Base-by-base conservation (phyloP, 768 basidiomycete species). In the Infundibulicybe gibba region DNA sequence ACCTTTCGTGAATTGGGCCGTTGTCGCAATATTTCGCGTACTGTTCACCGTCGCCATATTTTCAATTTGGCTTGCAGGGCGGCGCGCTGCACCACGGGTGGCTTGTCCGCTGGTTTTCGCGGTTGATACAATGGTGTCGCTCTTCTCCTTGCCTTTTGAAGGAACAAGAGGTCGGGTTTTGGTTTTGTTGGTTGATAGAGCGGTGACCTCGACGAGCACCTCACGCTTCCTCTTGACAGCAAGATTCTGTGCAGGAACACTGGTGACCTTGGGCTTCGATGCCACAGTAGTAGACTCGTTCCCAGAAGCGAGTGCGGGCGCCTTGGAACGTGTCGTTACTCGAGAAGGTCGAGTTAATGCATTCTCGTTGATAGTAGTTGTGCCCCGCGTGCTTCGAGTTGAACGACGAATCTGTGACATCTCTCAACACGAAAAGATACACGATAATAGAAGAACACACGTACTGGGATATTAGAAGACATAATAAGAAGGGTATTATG, bases 181-280 rank as follows among this genome's bases (percentile, higher is more conserved):
- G 41, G 58, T 56, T 47, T 68, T 63, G 43, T 67, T 68, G 46
- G 60, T 59, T 38, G 70, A 61, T 19, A 61, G 59, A 2, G 71
- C 67, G 20, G 80, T 79, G 38, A 90, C 84, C 59, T 91, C 90
- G 13, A 79, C 78, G 35, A 91, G 71, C 0, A 82, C 87, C 41
- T 83, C 83, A 15, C 89, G 83, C 62, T 90, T 90, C 46, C 87
- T 78, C 61, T 88, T 88, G 31, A 76, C 79, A 2, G 70, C 68
- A 15, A 70, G 64, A 12, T 68, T 65, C 37, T 83, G 79, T 20
- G 52, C 54, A n/a, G 44, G 19, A 32, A 32, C 50, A 25, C 54
- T 55, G 14, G 54, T 44, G 6, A 55, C 41, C 46, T 68, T 70
- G n/a, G 66, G 60, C 47, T 74, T 69, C 47, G 71, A 70, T 32